Evolutionary conservation across 352 stramenopile species (phyloP), one percentile per base, ranked within the genome.

Genomic region (Globisporangium splendens): DNA sequence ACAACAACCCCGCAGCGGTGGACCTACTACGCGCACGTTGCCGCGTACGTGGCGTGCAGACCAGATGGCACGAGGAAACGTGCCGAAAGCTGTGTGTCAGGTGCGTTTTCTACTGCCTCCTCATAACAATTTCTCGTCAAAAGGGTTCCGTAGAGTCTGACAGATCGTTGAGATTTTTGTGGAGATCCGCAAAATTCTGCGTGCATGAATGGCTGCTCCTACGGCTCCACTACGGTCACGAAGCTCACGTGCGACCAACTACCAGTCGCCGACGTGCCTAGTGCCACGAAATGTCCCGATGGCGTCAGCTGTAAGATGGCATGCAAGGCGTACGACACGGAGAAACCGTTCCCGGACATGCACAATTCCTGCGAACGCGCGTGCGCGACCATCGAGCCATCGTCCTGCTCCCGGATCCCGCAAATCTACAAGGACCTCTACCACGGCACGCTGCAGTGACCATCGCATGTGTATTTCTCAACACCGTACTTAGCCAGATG

Each of bases 141-240:
- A n/a, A n/a, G n/a, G 11, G 31, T 18, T 51, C 15, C 20, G 20
- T 48, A 46, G 42, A 46, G 22, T 20, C 38, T 15, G 33, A n/a
- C 18, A 35, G 8, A 21, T 54, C 8, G 4, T 24, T 47, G 8
- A 41, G 0, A 7, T 46, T 1, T 21, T 35, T 28, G 10, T 46
- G 88, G 79, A 7, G 77, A 89, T 35, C 66, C 71, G 42, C 69
- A 86, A 49, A 81, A 89, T 52, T 63, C 72, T 10, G 76, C 77
- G 21, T 90, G 80, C 53, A 91, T 89, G 81, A 87, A 88, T 47
- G 78, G 81, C 44, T 91, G 81, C 63, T 86, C 78, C 2, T 91
- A 86, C 56, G 79, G 79, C 12, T 87, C 81, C 38, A 85, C 88
- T 58, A 86, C 72, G 14, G 68, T 84, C 42, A 88, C 81, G 35